A percentile compares a stretch with the other conserved stretches of the same genome.
These are phyloP conservation scores for Besnoitia besnoiti DNA, from an alignment of 169 alveolate genomes.

Conservation along the genomic window DNA sequence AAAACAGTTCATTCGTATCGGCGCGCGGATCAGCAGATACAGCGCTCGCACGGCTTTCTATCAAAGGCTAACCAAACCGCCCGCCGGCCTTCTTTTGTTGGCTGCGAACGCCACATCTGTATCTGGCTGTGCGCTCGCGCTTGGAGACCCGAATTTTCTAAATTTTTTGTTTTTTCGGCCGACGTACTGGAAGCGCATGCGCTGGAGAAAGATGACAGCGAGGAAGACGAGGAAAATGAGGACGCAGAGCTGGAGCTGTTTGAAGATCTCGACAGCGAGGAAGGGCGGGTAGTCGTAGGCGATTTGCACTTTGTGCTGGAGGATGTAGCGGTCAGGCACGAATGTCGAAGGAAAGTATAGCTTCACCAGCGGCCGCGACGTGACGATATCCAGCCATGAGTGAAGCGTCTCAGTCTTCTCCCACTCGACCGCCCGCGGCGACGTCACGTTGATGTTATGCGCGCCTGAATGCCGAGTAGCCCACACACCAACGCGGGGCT, in stretches of 20 bases:
- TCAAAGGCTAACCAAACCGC: too few species aligned
- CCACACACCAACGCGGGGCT: too few species aligned
- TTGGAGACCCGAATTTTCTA: too few species aligned
- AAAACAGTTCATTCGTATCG: too few species aligned
- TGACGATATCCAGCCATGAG: background rate
- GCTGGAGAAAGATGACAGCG: background rate
- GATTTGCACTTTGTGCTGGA: constrained; percentile 29
- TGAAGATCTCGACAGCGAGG: constrained; percentile 7
- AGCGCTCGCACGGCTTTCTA: too few species aligned
- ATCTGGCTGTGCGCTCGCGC: background rate
- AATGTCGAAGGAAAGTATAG: background rate
- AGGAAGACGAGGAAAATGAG: constrained; percentile 28
- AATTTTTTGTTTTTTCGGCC: background rate
- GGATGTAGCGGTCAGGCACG: constrained; percentile 4
- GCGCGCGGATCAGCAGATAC: too few species aligned
- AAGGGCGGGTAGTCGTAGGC: constrained; percentile 17
- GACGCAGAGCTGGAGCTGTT: constrained; percentile 14
- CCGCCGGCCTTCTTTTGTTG: background rate
- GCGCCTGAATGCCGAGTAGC: too few species aligned
- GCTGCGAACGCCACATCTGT: too few species aligned
- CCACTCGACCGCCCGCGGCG: background rate
- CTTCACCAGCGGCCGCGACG: constrained; percentile 14
- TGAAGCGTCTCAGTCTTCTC: background rate
- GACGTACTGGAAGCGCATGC: background rate
- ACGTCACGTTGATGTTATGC: background rate